These are phyloP conservation scores for Amanita jacksonii DNA, from an alignment of 768 basidiomycete genomes.

Conservation along the genomic window DNA sequence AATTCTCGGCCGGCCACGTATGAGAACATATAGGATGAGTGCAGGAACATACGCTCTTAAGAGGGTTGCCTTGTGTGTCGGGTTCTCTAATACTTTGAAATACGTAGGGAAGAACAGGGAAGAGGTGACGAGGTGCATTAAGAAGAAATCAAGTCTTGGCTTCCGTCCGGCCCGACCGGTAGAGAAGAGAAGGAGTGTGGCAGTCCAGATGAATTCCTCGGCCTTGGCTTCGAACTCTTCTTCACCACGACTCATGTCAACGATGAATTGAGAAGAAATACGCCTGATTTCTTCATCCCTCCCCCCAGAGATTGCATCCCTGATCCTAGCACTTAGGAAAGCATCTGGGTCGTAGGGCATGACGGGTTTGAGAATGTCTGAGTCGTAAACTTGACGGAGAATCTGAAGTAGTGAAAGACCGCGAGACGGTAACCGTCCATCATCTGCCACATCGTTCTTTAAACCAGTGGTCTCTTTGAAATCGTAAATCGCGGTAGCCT, in stretches of 20 bases:
- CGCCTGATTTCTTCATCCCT: constrained; percentile 35
- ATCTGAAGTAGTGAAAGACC: constrained; percentile 39
- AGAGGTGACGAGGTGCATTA: constrained; percentile 49
- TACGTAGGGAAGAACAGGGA: constrained; percentile 40
- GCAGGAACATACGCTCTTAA: constrained; percentile 33
- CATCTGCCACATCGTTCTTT: constrained; percentile 2
- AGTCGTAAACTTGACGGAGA: constrained; percentile 41
- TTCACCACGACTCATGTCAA: constrained; percentile 22
- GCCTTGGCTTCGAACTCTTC: constrained; percentile 29
- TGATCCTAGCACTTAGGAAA: constrained; percentile 26
- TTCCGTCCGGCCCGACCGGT: constrained; percentile 36
- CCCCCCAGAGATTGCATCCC: constrained; percentile 25
- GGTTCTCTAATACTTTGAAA: constrained; percentile 22
- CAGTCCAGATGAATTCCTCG: constrained; percentile 42
- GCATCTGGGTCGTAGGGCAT: constrained; percentile 43
- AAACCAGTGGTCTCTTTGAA: constrained; percentile 9
- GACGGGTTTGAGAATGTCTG: constrained; percentile 35
- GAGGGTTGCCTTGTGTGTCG: constrained; percentile 32
- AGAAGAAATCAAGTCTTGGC: constrained; percentile 47
- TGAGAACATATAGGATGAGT: constrained; percentile 24
- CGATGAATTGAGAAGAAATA: constrained; percentile 31
- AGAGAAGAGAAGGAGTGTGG: constrained; percentile 37
- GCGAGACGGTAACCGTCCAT: constrained; percentile 10
- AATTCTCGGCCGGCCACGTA: constrained; percentile 48
- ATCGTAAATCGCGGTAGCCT: constrained; percentile 23